Percentiles rank a stretch among this genome's conserved stretches.
Evolutionary conservation across 1,284 basidiomycete genomes (phyloP).

Genomic region (Malassezia restricta): DNA sequence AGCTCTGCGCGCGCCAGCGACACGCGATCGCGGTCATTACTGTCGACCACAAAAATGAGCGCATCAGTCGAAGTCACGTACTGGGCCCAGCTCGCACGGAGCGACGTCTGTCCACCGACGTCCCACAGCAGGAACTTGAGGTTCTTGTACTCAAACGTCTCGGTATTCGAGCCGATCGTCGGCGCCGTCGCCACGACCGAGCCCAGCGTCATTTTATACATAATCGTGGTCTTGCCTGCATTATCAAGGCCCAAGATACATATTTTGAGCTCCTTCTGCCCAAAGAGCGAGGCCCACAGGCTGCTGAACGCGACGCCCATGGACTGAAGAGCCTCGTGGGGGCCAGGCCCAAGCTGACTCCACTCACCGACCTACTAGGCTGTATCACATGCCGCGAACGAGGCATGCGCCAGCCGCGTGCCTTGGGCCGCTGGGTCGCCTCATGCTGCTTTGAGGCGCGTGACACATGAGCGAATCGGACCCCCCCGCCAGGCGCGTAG

Average conservation of each 20-base stretch:
- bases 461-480: neutral
- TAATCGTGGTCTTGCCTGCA: conserved; percentile 50
- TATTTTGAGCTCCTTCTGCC: conserved; percentile 49
- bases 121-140: conserved; percentile 50
- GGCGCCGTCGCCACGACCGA: conserved; percentile 51
- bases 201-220: conserved; percentile 51
- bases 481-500: neutral
- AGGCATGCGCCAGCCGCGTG: no score
- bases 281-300: conserved; percentile 49
- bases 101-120: conserved; percentile 49
- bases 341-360: no score
- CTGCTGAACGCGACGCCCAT: conserved; percentile 44
- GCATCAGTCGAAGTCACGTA: conserved; percentile 49
- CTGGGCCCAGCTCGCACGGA: conserved; percentile 48
- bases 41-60: conserved; percentile 51
- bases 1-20: conserved; percentile 49
- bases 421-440: no score
- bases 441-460: neutral
- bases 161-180: conserved; percentile 49
- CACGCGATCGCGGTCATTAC: conserved; percentile 49
- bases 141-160: conserved; percentile 49
- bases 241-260: conserved; percentile 47
- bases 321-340: neutral
- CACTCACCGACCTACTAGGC: no score
- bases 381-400: no score